These are phyloP conservation scores for Beta macrorhiza DNA, from an alignment of 179 eudicot species.

Conservation along the genomic window DNA sequence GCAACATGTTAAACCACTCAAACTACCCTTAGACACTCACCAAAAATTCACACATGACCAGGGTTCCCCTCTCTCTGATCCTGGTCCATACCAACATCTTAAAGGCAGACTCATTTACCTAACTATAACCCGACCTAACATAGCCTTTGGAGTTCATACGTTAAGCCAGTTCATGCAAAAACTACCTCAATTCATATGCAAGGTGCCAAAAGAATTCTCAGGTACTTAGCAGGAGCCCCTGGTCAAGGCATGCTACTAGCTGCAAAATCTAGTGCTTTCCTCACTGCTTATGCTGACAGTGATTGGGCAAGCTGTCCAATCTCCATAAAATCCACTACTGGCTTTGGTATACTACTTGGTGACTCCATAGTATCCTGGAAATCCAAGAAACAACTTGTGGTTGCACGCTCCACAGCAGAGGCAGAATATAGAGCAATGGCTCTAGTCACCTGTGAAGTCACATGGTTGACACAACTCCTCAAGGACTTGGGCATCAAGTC, in stretches of 20 bases:
- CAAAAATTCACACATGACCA: no score
- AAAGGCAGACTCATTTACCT: neutral
- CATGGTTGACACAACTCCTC: neutral
- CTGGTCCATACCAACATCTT: neutral
- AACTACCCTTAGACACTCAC: no score
- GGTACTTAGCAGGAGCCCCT: neutral
- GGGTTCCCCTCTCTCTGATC: neutral
- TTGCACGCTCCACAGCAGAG: neutral
- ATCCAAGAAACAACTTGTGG: neutral
- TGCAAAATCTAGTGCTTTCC: neutral
- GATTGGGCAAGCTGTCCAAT: neutral
- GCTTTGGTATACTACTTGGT: neutral
- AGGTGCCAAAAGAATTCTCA: neutral
- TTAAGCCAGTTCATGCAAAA: neutral
- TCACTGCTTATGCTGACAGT: neutral
- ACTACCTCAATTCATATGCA: neutral
- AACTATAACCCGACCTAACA: neutral
- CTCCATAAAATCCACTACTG: neutral
- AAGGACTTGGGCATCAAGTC: neutral
- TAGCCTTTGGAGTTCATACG: neutral
- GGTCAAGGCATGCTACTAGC: neutral
- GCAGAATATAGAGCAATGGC: slow-evolving; percentile 2
- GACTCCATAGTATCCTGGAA: neutral
- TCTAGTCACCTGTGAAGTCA: slow-evolving; percentile 2
- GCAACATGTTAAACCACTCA: no score